Conservation (phyloP, 345 rosid species). For the Ceriops decandra region DNA sequence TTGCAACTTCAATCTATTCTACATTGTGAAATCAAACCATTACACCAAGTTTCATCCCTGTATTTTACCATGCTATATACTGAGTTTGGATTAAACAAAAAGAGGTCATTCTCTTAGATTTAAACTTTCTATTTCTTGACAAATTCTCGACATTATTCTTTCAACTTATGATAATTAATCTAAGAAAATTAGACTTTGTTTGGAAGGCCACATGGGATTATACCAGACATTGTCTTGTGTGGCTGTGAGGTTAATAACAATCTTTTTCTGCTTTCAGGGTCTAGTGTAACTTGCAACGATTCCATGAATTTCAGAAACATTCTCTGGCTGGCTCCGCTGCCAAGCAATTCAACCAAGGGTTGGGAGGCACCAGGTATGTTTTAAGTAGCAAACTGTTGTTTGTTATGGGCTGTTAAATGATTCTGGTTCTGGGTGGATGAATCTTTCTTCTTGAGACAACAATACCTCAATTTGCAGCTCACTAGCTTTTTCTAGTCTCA, state of each 20-base stretch:
- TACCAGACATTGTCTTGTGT: not conserved
- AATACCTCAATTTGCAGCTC: not conserved
- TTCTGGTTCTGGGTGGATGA: not conserved
- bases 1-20: not conserved
- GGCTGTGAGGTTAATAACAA: not conserved
- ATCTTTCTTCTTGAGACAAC: not conserved
- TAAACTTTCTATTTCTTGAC: not conserved
- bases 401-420: not conserved
- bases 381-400: not conserved
- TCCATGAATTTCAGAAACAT: constrained; percentile 85
- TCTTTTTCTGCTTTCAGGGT: constrained; percentile 39
- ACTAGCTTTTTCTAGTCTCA: not conserved
- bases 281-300: constrained; percentile 58
- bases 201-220: not conserved
- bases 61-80: not conserved
- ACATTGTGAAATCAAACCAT: not conserved
- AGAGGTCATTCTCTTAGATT: too few species aligned
- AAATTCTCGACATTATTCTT: not conserved
- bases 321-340: constrained; percentile 92
- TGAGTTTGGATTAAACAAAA: not conserved
- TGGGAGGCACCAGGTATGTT: constrained; percentile 80
- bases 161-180: not conserved
- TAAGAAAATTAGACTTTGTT: not conserved
- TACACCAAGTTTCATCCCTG: not conserved
- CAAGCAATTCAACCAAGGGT: constrained; percentile 42